Percentiles rank a stretch among this genome's conserved stretches.
phyloP scores from a whole-genome alignment of 768 basidiomycete genomes.

The Boletus patriciae region DNA sequence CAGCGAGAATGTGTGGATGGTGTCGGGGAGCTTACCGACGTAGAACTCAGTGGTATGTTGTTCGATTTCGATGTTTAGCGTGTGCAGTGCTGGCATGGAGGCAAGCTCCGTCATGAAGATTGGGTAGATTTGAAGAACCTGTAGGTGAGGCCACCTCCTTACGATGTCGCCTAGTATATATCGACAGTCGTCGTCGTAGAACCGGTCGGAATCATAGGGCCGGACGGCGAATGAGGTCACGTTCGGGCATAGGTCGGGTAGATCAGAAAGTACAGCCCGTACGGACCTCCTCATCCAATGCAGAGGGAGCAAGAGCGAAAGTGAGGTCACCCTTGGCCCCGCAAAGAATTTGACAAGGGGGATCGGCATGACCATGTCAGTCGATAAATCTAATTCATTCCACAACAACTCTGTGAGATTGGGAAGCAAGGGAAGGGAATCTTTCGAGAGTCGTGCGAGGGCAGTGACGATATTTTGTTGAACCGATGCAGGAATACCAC shows the following conservation, averaged over 20 bases:
- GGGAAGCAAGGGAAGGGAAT: conserved; percentile 16
- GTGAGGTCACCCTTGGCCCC: not conserved
- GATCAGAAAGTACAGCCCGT: not conserved
- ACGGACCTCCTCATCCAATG: not conserved
- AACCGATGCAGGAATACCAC: not conserved
- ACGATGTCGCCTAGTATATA: not conserved
- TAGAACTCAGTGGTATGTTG: rapidly evolving
- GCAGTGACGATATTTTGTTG: conserved; percentile 3
- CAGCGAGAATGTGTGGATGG: not conserved
- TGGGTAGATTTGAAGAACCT: not conserved
- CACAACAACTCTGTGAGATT: not conserved
- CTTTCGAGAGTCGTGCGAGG: conserved; percentile 7
- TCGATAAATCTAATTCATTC: not conserved
- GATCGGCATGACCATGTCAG: not conserved
- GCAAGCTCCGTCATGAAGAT: not conserved
- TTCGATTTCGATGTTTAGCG: not conserved
- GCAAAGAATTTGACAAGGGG: not conserved
- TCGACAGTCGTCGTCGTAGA: too few relatives aligned
- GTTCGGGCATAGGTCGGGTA: not conserved
- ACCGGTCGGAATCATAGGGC: too few relatives aligned
- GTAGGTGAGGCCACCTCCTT: not conserved
- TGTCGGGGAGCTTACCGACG: not conserved
- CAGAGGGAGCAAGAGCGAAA: not conserved
- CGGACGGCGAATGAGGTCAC: not conserved
- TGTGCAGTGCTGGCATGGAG: not conserved